Conservation (phyloP, 257 asterid genomes). For the Solanum megistacrolobum region DNA sequence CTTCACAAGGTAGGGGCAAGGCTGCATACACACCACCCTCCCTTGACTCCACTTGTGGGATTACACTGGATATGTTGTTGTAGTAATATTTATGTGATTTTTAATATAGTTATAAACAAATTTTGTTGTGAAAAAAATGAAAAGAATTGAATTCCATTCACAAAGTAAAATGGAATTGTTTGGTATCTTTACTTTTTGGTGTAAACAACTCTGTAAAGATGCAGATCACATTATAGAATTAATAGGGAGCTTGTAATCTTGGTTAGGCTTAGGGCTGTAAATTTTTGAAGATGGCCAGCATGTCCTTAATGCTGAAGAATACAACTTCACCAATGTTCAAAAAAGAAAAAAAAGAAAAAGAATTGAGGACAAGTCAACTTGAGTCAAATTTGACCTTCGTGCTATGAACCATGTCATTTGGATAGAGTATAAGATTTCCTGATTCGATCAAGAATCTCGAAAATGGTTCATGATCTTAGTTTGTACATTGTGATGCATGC, state of each 20-base stretch:
- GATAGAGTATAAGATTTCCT: background rate
- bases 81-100: background rate
- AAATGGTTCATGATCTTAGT: background rate
- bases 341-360: background rate
- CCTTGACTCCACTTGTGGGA: background rate
- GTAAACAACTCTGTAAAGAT: background rate
- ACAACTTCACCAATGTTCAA: background rate
- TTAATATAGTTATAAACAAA: background rate
- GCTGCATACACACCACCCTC: background rate
- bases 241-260: background rate
- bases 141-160: background rate
- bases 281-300: background rate
- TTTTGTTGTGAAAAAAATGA: background rate
- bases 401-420: background rate
- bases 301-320: background rate
- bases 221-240: background rate
- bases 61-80: background rate
- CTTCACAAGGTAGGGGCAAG: background rate
- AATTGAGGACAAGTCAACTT: background rate
- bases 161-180: background rate
- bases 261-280: background rate
- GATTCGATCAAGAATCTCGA: background rate
- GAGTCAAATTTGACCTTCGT: background rate
- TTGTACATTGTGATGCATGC: background rate
- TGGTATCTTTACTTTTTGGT: background rate